Conservation (phyloP, 495 filamentous ascomycete genomes). For the Rhypophila decipiens region DNA sequence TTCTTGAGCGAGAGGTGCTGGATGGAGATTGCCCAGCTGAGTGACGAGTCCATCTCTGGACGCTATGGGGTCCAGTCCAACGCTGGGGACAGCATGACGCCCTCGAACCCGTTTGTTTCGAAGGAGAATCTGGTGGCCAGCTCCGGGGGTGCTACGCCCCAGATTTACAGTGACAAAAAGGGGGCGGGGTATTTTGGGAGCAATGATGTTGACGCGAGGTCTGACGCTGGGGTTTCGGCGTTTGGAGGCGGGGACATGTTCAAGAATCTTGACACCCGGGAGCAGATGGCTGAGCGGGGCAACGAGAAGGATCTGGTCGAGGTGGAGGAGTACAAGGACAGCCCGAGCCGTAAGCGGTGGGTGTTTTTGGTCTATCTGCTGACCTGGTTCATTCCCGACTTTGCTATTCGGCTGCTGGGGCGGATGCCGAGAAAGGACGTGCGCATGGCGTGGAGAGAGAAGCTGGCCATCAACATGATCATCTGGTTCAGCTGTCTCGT, state of each 20-base stretch:
- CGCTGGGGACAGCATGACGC: conserved; percentile 32
- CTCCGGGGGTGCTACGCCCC: conserved; percentile 47
- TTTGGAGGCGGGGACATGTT: conserved; percentile 96
- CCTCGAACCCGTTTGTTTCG: conserved; percentile 51
- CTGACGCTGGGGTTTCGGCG: conserved; percentile 83
- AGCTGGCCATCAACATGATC: conserved; percentile 94
- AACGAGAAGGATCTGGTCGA: conserved; percentile 86
- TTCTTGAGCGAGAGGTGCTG: conserved; percentile 95
- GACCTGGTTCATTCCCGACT: conserved; percentile 84
- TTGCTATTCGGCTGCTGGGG: conserved; percentile 69
- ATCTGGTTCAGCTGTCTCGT: conserved; percentile 85
- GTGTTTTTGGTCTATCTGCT: conserved; percentile 78
- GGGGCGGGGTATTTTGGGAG: conserved; percentile 79
- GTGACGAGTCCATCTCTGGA: conserved; percentile 52
- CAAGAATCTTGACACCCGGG: conserved; percentile 84
- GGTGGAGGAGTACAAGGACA: conserved; percentile 74
- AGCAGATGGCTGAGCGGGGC: conserved; percentile 92
- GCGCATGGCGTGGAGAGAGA: conserved; percentile 92
- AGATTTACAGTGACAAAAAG: conserved; percentile 67
- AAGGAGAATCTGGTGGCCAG: conserved; percentile 64
- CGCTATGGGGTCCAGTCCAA: conserved; percentile 43
- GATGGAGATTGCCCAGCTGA: conserved; percentile 75
- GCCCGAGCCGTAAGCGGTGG: conserved; percentile 85
- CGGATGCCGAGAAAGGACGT: conserved; percentile 90
- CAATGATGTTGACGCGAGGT: conserved; percentile 75